Percentiles rank a stretch among this genome's conserved stretches.
phyloP scores from a whole-genome alignment of 2,329 filamentous ascomycete species.

The Talaromyces sp. region DNA sequence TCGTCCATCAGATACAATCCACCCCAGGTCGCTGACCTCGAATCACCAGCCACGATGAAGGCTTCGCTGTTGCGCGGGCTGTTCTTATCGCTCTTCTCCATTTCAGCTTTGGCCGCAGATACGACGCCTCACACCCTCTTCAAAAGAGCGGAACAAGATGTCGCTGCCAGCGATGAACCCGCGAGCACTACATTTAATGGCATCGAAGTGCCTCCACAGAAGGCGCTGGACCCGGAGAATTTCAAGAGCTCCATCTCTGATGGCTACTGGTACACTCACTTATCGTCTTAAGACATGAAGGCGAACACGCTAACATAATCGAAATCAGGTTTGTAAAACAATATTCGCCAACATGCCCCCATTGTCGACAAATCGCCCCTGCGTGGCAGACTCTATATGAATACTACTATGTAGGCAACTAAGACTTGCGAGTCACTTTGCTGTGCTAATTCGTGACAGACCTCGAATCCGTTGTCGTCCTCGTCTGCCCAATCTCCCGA shows the following conservation, averaged over 20 bases:
- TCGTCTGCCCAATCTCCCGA: conserved; percentile 47
- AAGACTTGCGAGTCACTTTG: neutral
- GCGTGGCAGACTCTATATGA: conserved; percentile 91
- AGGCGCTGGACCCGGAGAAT: conserved; percentile 42
- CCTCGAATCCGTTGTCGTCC: conserved; percentile 63
- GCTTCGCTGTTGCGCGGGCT: conserved; percentile 32
- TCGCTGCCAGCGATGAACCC: conserved; percentile 13
- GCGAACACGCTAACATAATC: neutral
- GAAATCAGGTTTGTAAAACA: conserved; percentile 47
- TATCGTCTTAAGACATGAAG: neutral
- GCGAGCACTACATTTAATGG: conserved; percentile 46
- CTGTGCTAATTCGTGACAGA: conserved; percentile 45
- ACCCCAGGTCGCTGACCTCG: conserved; percentile 15
- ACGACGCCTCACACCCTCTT: conserved; percentile 16
- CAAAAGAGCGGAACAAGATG: conserved; percentile 18
- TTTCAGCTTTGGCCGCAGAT: conserved; percentile 25
- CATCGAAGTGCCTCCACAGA: conserved; percentile 46
- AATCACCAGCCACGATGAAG: conserved; percentile 27
- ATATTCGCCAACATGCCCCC: conserved; percentile 52
- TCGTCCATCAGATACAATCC: neutral
- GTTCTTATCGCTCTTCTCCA: conserved; percentile 31
- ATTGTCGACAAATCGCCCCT: conserved; percentile 76
- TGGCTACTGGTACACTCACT: conserved; percentile 44
- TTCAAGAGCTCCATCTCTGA: conserved; percentile 46
- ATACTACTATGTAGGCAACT: conserved; percentile 61